Conservation (phyloP, 495 filamentous ascomycete species). For the Cercophora newfieldiana region DNA sequence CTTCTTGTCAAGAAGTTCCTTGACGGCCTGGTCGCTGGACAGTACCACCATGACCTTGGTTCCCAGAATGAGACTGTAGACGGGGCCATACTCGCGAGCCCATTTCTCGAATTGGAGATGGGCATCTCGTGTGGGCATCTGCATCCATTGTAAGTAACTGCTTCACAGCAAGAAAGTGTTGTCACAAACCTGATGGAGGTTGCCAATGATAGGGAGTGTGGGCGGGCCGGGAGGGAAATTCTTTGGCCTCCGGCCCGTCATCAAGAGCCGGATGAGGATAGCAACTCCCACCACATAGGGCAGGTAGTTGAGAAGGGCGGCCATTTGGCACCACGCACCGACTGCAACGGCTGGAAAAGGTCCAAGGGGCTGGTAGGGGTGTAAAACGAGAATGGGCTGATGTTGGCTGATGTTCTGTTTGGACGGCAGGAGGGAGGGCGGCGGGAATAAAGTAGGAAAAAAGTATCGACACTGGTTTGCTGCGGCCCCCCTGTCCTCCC, state of each 20-base stretch:
- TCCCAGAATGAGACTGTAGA: constrained; percentile 44
- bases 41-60: constrained; percentile 39
- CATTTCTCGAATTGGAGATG: constrained; percentile 43
- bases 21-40: constrained; percentile 38
- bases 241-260: constrained; percentile 32
- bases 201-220: constrained; percentile 38
- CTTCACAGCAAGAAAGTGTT: too few species aligned
- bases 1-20: constrained; percentile 42
- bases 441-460: constrained; percentile 22
- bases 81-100: constrained; percentile 41
- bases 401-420: not conserved
- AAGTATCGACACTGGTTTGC: constrained; percentile 2
- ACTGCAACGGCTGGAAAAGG: not conserved
- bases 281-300: constrained; percentile 28
- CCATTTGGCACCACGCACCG: constrained; percentile 18
- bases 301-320: constrained; percentile 22
- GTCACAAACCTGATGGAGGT: constrained; percentile 34
- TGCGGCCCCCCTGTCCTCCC: not conserved
- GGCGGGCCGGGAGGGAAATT: constrained; percentile 37
- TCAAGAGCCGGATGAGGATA: constrained; percentile 30
- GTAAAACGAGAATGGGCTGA: not conserved
- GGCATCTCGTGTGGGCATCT: constrained; percentile 33
- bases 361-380: not conserved
- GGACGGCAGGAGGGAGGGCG: constrained; percentile 2
- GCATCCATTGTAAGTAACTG: not conserved